Evolutionary conservation across 2,329 filamentous ascomycete genomes (phyloP), one percentile per base, ranked within the genome.

Genomic region (Penicillium concentricum): DNA sequence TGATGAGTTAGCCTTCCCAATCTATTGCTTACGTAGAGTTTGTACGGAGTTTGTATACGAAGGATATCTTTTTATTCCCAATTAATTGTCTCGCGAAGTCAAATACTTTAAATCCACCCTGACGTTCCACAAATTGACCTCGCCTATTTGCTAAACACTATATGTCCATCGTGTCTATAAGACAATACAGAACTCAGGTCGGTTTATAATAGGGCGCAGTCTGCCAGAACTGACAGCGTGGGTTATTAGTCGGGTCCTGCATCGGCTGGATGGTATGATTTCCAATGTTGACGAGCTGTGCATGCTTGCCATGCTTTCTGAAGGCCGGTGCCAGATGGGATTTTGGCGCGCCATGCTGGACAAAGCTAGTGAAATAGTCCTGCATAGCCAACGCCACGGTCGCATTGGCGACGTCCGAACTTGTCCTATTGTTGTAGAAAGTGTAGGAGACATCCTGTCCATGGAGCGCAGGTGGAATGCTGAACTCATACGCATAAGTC

Each of bases 201-300:
- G 26, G 15, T 18, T 42, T 42, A n/a, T 56, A 38, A 58, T 75
- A 80, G 54, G 81, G 61, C 30, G 70, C 78, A 66, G 79, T 76
- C 71, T 84, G 80, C 82, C 82, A 84, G 73, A 76, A 84, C 52
- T 71, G 69, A 68, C 82, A 84, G 61, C 82, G 73, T 41, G 64
- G 63, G 62, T 80, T 82, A 10, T 75, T 76, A 54, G 78, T 76
- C 12, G 72, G 71, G 68, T 85, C 82, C 57, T 59, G 71, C 37
- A 72, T 67, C 56, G 75, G 67, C 26, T 66, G 71, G 34, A 82
- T 79, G 10, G 71, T 72, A 1, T 70, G 72, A 10, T 74, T 68
- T 37, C 76, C 77, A 37, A 84, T 66, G 18, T 76, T 72, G 61
- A 81, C 63, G 37, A 82, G 74, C 4, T 66, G 72, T 15, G 75